Evolutionary conservation across 2,329 filamentous ascomycete species (phyloP).

Genomic region (Monosporascus sp.): DNA sequence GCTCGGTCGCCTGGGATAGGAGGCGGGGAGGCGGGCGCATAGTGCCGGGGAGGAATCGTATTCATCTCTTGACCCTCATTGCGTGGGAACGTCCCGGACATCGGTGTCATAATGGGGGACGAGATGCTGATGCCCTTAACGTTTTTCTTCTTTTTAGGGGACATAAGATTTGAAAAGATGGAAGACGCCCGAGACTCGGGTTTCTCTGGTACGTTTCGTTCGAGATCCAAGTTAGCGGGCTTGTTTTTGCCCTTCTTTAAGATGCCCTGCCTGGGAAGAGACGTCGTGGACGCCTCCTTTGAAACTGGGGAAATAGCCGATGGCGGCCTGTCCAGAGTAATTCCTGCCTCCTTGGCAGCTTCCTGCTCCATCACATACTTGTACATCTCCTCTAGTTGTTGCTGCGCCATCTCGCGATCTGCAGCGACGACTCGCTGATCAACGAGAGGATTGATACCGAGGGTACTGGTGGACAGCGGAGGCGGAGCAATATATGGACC

Average conservation of each 20-base stretch:
- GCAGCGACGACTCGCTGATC: conserved; percentile 71
- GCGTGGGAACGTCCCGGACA: conserved; percentile 54
- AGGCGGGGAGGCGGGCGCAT: conserved; percentile 52
- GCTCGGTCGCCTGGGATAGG: conserved; percentile 46
- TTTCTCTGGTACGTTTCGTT: conserved; percentile 39
- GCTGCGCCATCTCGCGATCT: conserved; percentile 69
- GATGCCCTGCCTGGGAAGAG: conserved; percentile 39
- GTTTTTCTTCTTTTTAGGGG: conserved; percentile 48
- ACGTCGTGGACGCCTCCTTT: conserved; percentile 17
- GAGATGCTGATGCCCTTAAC: conserved; percentile 53
- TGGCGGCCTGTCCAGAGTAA: conserved; percentile 40
- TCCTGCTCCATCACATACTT: conserved; percentile 90
- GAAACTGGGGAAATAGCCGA: conserved; percentile 33
- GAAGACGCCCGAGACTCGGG: conserved; percentile 53
- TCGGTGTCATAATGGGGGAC: conserved; percentile 60
- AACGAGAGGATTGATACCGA: conserved; percentile 64
- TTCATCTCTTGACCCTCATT: conserved; percentile 52
- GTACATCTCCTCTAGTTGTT: conserved; percentile 86
- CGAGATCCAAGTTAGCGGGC: conserved; percentile 35
- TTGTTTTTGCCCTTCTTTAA: conserved; percentile 37
- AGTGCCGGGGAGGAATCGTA: conserved; percentile 52
- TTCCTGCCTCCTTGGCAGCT: conserved; percentile 55
- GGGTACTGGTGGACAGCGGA: conserved; percentile 41
- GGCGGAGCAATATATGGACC: conserved; percentile 43
- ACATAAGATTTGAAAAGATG: conserved; percentile 56